A percentile compares a stretch with the other conserved stretches of the same genome.
These are phyloP conservation scores for Yamagishiella unicocca DNA, from an alignment of 139 green algal species.

Conservation along the genomic window DNA sequence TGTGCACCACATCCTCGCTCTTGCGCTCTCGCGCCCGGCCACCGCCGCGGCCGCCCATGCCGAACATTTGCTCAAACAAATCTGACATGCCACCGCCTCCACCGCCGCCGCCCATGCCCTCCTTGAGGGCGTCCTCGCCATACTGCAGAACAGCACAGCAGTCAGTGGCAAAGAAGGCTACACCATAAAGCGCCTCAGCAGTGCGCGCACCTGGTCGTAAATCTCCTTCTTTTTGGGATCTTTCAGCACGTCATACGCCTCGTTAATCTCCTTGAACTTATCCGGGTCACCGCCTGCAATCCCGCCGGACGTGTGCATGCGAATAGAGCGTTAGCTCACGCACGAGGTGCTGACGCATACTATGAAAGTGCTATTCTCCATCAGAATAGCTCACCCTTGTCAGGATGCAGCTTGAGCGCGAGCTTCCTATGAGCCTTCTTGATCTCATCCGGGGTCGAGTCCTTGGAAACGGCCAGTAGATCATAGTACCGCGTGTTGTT, in stretches of 20 bases:
- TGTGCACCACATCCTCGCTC: conserved; percentile 97
- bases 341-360: no score
- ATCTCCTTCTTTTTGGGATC: conserved; percentile 96
- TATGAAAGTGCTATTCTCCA: no score
- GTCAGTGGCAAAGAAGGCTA: background rate
- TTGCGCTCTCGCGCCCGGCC: conserved; percentile 75
- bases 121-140: conserved; percentile 99
- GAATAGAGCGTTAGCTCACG: no score
- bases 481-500: conserved; percentile 90
- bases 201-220: conserved; percentile 89
- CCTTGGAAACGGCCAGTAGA: conserved; percentile 88
- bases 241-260: conserved; percentile 97
- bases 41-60: conserved; percentile 78
- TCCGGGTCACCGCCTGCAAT: conserved; percentile 88
- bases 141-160: conserved; percentile 76
- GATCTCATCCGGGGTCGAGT: conserved; percentile 82
- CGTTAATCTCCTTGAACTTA: conserved; percentile 99
- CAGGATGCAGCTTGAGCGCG: conserved; percentile 89
- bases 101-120: conserved; percentile 86
- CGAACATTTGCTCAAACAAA: conserved; percentile 94
- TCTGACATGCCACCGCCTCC: conserved; percentile 86
- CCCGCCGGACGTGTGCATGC: background rate
- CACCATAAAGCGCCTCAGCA: background rate
- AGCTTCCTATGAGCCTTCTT: conserved; percentile 93
- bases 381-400: conserved; percentile 78